Conservation (phyloP, 1,284 basidiomycete genomes). For the Ustilago hordei region DNA sequence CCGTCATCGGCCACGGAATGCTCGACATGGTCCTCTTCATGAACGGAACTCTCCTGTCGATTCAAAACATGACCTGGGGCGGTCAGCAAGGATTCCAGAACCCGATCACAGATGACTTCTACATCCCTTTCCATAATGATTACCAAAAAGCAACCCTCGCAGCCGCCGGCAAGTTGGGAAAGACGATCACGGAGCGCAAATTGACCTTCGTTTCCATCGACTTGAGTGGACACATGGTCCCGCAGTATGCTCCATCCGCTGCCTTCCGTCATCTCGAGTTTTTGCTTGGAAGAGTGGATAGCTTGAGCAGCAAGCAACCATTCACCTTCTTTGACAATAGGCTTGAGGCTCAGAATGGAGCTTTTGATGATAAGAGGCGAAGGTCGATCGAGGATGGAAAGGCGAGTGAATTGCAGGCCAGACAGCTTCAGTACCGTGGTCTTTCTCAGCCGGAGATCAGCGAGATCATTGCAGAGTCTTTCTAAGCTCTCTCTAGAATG, state of each 20-base stretch:
- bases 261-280: constrained; percentile 61
- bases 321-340: constrained; percentile 40
- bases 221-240: constrained; percentile 59
- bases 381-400: not conserved
- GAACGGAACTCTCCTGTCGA: constrained; percentile 57
- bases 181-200: constrained; percentile 55
- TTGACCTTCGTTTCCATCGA: constrained; percentile 58
- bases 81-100: constrained; percentile 63
- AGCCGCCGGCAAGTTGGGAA: constrained; percentile 37
- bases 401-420: constrained; percentile 12
- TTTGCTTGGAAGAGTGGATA: constrained; percentile 58
- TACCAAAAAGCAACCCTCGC: constrained; percentile 25
- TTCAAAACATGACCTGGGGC: constrained; percentile 68
- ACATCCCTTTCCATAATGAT: constrained; percentile 37
- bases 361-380: constrained; percentile 1
- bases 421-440: constrained; percentile 24
- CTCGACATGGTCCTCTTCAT: constrained; percentile 59
- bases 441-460: constrained; percentile 30
- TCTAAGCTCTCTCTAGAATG: not conserved
- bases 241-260: constrained; percentile 58
- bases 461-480: constrained; percentile 31
- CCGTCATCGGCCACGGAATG: constrained; percentile 61
- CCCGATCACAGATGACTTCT: constrained; percentile 44
- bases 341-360: constrained; percentile 13
- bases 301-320: constrained; percentile 20